phyloP scores from a whole-genome alignment of 1,284 basidiomycete species.

The Heterobasidion occidentale region DNA sequence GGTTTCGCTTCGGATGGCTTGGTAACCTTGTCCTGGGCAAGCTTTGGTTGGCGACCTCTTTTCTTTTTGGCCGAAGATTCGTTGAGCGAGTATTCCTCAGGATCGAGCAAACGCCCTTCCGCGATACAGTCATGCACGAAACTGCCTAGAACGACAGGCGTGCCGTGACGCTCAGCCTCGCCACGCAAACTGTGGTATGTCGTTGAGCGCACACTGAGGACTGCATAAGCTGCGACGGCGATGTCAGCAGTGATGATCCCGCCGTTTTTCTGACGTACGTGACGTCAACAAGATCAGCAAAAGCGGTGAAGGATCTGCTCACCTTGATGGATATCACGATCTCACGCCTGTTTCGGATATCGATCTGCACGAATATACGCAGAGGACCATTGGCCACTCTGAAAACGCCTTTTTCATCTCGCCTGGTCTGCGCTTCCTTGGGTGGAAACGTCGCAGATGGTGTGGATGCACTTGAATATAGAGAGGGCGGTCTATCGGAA shows the following conservation, averaged over 20 bases:
- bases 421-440: neutral
- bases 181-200: slow-evolving; percentile 39
- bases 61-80: slow-evolving; percentile 11
- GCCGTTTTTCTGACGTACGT: slow-evolving; percentile 46
- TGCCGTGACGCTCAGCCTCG: slow-evolving; percentile 24
- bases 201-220: slow-evolving; percentile 42
- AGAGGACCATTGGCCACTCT: slow-evolving; percentile 10
- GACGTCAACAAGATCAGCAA: neutral
- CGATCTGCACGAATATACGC: slow-evolving; percentile 19
- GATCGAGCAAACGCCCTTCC: slow-evolving; percentile 35
- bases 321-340: slow-evolving; percentile 43
- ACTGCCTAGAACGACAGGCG: slow-evolving; percentile 35
- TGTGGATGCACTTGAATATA: neutral
- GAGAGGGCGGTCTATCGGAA: neutral
- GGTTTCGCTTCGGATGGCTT: neutral
- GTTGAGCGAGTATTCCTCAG: slow-evolving; percentile 26
- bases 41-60: slow-evolving; percentile 11
- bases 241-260: slow-evolving; percentile 46
- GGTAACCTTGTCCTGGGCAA: slow-evolving; percentile 1
- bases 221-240: slow-evolving; percentile 46
- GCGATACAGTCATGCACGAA: slow-evolving; percentile 52
- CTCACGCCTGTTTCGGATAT: slow-evolving; percentile 15
- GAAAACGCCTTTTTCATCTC: slow-evolving; percentile 9
- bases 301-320: slow-evolving; percentile 5
- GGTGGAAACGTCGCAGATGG: neutral